These are phyloP conservation scores for Hypoxylon crocopeplum DNA, from an alignment of 495 filamentous ascomycete genomes.

Conservation along the genomic window DNA sequence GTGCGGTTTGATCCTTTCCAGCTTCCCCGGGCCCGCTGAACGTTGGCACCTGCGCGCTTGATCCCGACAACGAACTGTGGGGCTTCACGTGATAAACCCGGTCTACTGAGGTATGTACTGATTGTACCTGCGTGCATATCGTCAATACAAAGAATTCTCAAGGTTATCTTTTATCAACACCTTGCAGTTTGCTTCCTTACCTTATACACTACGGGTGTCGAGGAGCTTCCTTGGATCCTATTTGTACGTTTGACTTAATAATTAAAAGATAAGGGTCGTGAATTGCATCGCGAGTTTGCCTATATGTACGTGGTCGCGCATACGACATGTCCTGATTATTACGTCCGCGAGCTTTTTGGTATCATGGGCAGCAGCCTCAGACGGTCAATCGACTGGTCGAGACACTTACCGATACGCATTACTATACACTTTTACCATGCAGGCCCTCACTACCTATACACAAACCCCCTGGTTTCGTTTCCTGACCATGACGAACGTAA, in stretches of 20 bases:
- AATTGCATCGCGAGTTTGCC: not conserved
- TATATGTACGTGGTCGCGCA: not conserved
- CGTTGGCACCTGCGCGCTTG: no score
- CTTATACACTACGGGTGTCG: no score
- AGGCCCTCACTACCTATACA: conserved; percentile 33
- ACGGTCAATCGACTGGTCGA: conserved; percentile 4
- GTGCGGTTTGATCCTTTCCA: conserved; percentile 3
- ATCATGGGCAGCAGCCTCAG: conserved; percentile 6
- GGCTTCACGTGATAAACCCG: conserved; percentile 3
- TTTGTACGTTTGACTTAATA: no score
- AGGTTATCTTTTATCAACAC: no score
- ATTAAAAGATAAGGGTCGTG: no score
- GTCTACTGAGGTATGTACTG: no score
- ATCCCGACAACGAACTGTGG: not conserved
- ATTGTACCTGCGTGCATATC: no score
- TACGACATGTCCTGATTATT: conserved; percentile 1
- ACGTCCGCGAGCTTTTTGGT: conserved; percentile 1
- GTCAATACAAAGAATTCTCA: no score
- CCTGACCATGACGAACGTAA: conserved; percentile 8
- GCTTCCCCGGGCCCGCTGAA: not conserved
- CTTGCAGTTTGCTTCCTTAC: no score
- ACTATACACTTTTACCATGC: conserved; percentile 38
- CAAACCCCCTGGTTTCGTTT: conserved; percentile 19
- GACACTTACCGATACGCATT: conserved; percentile 19
- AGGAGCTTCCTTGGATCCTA: no score